A percentile compares a stretch with the other conserved stretches of the same genome.
These are phyloP conservation scores for Ganoderma boninense DNA, from an alignment of 1,284 basidiomycete genomes.

Conservation along the genomic window DNA sequence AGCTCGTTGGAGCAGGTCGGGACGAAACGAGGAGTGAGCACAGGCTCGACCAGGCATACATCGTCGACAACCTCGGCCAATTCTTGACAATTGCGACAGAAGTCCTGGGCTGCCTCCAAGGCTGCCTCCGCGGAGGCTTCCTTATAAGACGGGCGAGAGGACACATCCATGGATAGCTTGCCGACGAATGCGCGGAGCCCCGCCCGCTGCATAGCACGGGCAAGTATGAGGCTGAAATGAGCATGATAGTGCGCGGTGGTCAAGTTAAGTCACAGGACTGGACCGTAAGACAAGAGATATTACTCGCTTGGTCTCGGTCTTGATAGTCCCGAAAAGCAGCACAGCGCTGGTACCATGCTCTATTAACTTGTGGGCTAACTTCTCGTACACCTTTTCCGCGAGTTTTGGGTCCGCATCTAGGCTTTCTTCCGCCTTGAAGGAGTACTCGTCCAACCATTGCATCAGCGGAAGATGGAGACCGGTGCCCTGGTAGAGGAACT, in stretches of 20 bases:
- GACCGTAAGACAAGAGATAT: slow-evolving; percentile 33
- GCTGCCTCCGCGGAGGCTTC: slow-evolving; percentile 65
- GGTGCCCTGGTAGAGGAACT: slow-evolving; percentile 86
- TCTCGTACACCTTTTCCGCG: slow-evolving; percentile 70
- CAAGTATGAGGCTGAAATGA: slow-evolving; percentile 71
- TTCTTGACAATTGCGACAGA: slow-evolving; percentile 59
- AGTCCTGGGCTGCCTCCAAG: slow-evolving; percentile 59
- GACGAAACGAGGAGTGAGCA: slow-evolving; percentile 84
- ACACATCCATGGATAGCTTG: slow-evolving; percentile 88
- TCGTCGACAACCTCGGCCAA: slow-evolving; percentile 37
- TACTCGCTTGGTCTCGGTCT: slow-evolving; percentile 76
- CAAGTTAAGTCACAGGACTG: neutral
- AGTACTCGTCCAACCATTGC: slow-evolving; percentile 83
- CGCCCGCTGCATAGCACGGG: slow-evolving; percentile 71
- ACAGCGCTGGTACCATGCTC: slow-evolving; percentile 81
- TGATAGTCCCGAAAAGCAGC: slow-evolving; percentile 84
- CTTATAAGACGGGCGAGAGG: slow-evolving; percentile 73
- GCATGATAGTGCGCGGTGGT: neutral
- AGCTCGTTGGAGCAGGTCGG: slow-evolving; percentile 80
- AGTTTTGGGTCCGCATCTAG: slow-evolving; percentile 70
- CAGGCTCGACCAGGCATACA: slow-evolving; percentile 67
- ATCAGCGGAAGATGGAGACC: slow-evolving; percentile 86
- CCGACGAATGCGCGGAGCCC: slow-evolving; percentile 84
- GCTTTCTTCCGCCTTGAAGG: slow-evolving; percentile 80
- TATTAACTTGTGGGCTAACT: slow-evolving; percentile 68